Base-by-base conservation (phyloP, 2,329 filamentous ascomycete genomes). In the Dactylellina drechsleri region DNA sequence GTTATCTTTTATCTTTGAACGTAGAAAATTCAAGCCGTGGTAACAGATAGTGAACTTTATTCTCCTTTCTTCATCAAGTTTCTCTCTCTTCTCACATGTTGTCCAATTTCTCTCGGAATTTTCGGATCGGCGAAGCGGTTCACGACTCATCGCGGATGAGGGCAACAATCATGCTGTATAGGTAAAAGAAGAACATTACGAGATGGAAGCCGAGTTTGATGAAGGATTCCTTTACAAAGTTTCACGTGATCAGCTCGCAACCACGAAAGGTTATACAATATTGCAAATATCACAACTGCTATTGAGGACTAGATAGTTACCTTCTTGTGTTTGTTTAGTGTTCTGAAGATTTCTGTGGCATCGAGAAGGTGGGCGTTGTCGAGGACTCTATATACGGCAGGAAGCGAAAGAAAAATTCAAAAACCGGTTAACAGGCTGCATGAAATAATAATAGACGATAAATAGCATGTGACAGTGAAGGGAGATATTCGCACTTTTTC, bases 141-240 rank as follows among this genome's bases (percentile, higher is more conserved):
- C 70, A 74, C 70, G 70, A 74, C n/a, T 74, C 70, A 53, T 74
- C 70, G 52, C 70, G 70, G 90, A 99, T 99, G 77, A 99, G 87
- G 78, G 95, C 94, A 78, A 97, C 94, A 80, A 95, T 95, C 92
- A 95, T 96, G 90, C 92, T 96, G 88, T 97, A 97, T 68, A 99
- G 91, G 85, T 99, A 99, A 88, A 98, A 99, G 89, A 99, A 99
- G 88, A 99, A 99, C 93, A 99, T 97, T 85, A 99, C 83, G 76
- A 99, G 86, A 84, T 99, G 95, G 87, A 99, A 99, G 67, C 94
- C 95, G 50, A 99, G 92, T 86, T 99, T 99, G 85, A 95, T 90
- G 83, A 99, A 99, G 0, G 95, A 98, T 88, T 99, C 95, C 93
- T 97, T 78, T 43, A 2, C 10, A 28, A 36, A 36, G 23, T 10